Base-by-base conservation (phyloP, 1,284 basidiomycete species). In the Chiua sp. region DNA sequence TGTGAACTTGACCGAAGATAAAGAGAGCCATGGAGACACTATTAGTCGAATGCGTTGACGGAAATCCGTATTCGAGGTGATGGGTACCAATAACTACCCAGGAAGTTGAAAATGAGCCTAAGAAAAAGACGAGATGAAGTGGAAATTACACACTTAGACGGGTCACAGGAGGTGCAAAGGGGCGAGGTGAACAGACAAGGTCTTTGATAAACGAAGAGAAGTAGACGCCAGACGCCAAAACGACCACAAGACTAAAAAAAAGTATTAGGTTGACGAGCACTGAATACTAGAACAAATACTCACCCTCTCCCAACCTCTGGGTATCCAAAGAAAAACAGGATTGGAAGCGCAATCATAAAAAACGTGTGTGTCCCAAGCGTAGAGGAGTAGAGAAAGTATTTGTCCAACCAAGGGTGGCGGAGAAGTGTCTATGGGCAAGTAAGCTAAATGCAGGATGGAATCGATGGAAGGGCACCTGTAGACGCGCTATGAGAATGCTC, bases 11-110 rank as follows among this genome's bases (percentile, higher is more conserved):
- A 7, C 83, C 77, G 64, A 84, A 87, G 65, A 93, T 79, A 73
- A 90, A 92, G 6, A 97, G 82, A 0, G 94, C 94, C 64, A 97
- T 93, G 42, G 93, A 94, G 57, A 96, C 85, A 52, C 88, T 87
- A 73, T 97, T 98, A 2, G 96, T 95, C 3, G 94, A 93, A 72
- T 99, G 97, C 0, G 96, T 98, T 0, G 96, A 98, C 0, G 96
- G 96, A 72, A 98, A 98, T 20, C 97, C 96, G 71, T 95, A 96
- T 77, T 95, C 93, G 4, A 93, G 82, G 66, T 94, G 92, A 70
- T 94, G 93, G 0, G 83, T 87, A 44, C 92, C 91, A 65, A 95
- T 91, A 4, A 90, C 93, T 95, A 66, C 6, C 37, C 51, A 30
- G 42, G 51, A 15, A 42, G 39, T 59, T 30, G 33, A 30, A n/a